These are phyloP conservation scores for Lagenidium giganteum DNA, from an alignment of 352 stramenopile genomes.

Conservation along the genomic window DNA sequence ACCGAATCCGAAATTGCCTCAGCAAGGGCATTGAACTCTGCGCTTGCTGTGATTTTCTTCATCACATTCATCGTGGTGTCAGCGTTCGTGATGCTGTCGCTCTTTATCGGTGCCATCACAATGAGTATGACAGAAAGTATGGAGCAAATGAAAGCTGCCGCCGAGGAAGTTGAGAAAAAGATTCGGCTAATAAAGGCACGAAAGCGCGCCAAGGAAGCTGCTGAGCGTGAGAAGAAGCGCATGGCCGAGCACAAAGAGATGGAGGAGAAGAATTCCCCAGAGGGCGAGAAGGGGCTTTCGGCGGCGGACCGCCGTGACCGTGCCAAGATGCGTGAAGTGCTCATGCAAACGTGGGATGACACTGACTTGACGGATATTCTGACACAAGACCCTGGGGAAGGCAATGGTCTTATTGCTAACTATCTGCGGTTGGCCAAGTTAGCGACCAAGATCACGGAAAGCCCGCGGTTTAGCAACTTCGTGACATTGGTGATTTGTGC, in stretches of 20 bases:
- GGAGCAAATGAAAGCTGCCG: constrained; percentile 77
- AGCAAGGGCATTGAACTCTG: constrained; percentile 33
- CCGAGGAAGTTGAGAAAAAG: constrained; percentile 64
- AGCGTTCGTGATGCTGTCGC: constrained; percentile 86
- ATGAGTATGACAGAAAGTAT: constrained; percentile 90
- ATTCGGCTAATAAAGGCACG: constrained; percentile 49
- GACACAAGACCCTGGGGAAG: constrained; percentile 27
- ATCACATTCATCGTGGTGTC: constrained; percentile 87
- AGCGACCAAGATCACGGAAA: constrained; percentile 36
- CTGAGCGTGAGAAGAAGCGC: constrained; percentile 26
- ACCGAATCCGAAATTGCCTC: constrained; percentile 29
- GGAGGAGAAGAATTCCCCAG: too few relatives aligned
- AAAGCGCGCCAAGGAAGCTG: constrained; percentile 45
- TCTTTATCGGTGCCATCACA: constrained; percentile 88
- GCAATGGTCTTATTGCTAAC: constrained; percentile 28
- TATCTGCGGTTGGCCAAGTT: constrained; percentile 31
- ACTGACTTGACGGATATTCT: constrained; percentile 49
- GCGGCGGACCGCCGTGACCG: constrained; percentile 36
- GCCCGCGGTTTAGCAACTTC: constrained; percentile 43
- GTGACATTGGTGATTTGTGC: constrained; percentile 58
- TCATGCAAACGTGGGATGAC: constrained; percentile 57
- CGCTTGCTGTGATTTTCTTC: constrained; percentile 69
- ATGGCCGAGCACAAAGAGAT: constrained; percentile 9
- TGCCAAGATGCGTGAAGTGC: constrained; percentile 53
- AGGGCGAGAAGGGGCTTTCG: constrained; percentile 33